Percentiles rank a stretch among this genome's conserved stretches.
Conservation (phyloP, 441 rosid genomes). For the Arabidopsis lyrata region DNA sequence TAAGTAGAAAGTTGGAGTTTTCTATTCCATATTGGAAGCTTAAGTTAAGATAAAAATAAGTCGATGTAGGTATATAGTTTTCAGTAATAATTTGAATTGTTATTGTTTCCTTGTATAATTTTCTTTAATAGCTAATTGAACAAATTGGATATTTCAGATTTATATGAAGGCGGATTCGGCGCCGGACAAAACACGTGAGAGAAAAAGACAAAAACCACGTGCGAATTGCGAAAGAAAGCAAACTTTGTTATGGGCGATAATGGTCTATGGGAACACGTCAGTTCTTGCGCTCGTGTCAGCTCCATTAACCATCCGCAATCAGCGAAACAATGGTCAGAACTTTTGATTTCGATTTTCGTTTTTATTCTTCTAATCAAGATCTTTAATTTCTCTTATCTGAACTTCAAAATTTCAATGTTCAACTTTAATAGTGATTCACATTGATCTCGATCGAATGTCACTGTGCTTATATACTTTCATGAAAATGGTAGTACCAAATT, state of each 20-base stretch:
- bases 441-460: not conserved
- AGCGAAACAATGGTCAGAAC: conserved; percentile 29
- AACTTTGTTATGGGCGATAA: conserved; percentile 37
- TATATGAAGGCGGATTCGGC: conserved; percentile 34
- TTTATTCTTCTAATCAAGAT: not conserved
- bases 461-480: not conserved
- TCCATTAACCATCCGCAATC: conserved; percentile 40
- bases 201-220: conserved; percentile 44
- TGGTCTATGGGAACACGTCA: conserved; percentile 28
- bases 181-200: conserved; percentile 45
- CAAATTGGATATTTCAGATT: not conserved
- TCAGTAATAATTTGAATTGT: not conserved
- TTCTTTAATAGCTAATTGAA: not conserved
- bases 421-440: not conserved
- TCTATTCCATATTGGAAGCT: too few species aligned
- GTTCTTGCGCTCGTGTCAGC: conserved; percentile 33
- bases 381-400: conserved; percentile 6
- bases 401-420: not conserved
- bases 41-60: not conserved
- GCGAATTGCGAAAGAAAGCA: conserved; percentile 35
- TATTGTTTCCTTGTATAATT: not conserved
- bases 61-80: not conserved
- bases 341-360: not conserved
- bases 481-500: not conserved
- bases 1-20: too few species aligned